A percentile compares a stretch with the other conserved stretches of the same genome.
These are phyloP conservation scores for Penicillium dipodomyicola DNA, from an alignment of 495 filamentous ascomycete species.

Conservation along the genomic window DNA sequence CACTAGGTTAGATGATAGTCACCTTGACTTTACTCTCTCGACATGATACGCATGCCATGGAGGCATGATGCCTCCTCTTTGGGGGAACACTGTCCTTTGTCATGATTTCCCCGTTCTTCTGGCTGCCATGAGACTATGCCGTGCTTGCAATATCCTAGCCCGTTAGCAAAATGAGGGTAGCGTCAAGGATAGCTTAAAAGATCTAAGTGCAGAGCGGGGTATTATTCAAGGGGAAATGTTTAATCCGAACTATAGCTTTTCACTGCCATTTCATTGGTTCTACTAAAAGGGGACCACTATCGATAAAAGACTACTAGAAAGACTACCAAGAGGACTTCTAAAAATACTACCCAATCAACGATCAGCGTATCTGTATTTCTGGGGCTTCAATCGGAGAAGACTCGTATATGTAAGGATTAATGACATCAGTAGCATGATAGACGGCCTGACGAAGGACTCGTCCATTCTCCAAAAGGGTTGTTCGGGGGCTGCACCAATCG, in stretches of 20 bases:
- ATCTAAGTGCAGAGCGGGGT: not conserved
- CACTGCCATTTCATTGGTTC: too few relatives aligned
- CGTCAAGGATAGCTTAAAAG: not conserved
- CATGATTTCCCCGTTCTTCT: not conserved
- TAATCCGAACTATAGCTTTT: slow-evolving; percentile 1
- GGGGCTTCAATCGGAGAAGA: not conserved
- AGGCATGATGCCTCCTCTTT: slow-evolving; percentile 18
- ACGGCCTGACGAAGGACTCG: not conserved
- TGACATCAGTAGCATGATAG: not conserved
- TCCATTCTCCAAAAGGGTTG: not conserved
- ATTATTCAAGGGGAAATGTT: slow-evolving; percentile 3
- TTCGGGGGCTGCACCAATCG: not conserved
- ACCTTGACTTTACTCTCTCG: slow-evolving; percentile 36
- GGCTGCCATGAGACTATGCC: not conserved
- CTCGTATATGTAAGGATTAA: too few relatives aligned
- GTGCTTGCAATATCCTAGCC: too few relatives aligned
- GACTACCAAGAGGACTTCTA: too few relatives aligned
- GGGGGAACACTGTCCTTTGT: not conserved
- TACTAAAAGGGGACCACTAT: too few relatives aligned
- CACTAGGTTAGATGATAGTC: not conserved
- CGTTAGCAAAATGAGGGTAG: not conserved
- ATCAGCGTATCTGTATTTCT: not conserved
- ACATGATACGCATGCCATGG: slow-evolving; percentile 29
- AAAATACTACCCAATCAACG: too few relatives aligned
- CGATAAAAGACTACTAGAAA: too few relatives aligned